Evolutionary conservation across 2,329 filamentous ascomycete genomes (phyloP).

Genomic region (Aspergillus texensis): DNA sequence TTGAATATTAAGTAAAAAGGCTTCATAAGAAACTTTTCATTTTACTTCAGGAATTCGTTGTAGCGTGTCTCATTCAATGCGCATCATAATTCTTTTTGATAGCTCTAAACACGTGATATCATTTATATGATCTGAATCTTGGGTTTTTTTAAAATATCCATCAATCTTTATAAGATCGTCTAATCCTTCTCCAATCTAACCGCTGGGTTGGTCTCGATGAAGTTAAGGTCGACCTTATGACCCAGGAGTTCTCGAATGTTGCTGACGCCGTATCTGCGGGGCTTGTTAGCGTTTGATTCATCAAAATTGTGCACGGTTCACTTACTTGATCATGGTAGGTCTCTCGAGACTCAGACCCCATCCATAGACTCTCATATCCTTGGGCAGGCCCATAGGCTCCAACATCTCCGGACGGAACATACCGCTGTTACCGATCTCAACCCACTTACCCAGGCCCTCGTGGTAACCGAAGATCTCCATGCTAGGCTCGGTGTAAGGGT

Average conservation of each 20-base stretch:
- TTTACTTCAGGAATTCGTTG: background rate
- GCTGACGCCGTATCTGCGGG: slow-evolving; percentile 65
- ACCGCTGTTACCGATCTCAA: slow-evolving; percentile 96
- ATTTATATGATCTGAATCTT: slow-evolving; percentile 5
- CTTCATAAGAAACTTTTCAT: slow-evolving; percentile 1
- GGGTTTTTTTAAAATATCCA: slow-evolving; percentile 21
- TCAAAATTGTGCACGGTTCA: slow-evolving; percentile 24
- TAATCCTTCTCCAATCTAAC: slow-evolving; percentile 86
- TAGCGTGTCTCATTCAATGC: slow-evolving; percentile 6
- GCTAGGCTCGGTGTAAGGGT: slow-evolving; percentile 90
- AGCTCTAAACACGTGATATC: slow-evolving; percentile 3
- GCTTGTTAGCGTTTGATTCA: slow-evolving; percentile 11
- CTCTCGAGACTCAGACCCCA: slow-evolving; percentile 90
- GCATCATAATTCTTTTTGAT: slow-evolving; percentile 10
- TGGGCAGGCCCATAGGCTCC: slow-evolving; percentile 89
- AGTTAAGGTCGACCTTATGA: slow-evolving; percentile 92
- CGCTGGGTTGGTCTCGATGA: slow-evolving; percentile 88
- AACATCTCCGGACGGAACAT: slow-evolving; percentile 99
- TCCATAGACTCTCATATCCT: slow-evolving; percentile 89
- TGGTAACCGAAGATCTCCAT: slow-evolving; percentile 99
- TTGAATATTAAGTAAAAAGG: background rate
- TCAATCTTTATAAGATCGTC: slow-evolving; percentile 26
- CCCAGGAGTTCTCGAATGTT: slow-evolving; percentile 92
- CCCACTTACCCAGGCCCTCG: slow-evolving; percentile 82
- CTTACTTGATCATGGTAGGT: slow-evolving; percentile 96